Base-by-base conservation (phyloP, 2,329 filamentous ascomycete genomes). In the Phialophora verrucosa region DNA sequence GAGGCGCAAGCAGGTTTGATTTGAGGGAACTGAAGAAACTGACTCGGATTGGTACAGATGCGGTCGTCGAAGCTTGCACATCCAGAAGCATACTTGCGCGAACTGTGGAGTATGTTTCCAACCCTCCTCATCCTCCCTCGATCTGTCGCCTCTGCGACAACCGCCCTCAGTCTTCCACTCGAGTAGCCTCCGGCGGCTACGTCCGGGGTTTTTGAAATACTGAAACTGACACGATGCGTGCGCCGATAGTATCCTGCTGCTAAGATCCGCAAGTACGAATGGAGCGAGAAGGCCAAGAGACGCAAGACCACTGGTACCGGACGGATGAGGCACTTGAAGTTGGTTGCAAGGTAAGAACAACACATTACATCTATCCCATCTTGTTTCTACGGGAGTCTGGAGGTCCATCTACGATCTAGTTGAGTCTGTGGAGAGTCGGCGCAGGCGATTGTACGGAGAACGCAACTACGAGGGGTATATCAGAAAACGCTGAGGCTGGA, bases 221-320 rank as follows among this genome's bases (percentile, higher is more conserved):
- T n/a, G 3, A 10, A 31, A 65, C 61, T 69, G 50, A 69, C 68
- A 25, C 31, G 25, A 29, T 61, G 14, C 58, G 35, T 61, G 14
- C 58, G 35, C 31, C n/a, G 27, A 56, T 63, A 70, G 68, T 99
- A 97, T 86, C 95, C 95, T 81, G 86, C 93, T 81, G 95, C 95
- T 83, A 97, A 96, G 90, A 93, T 87, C 83, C 90, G 95, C 83
- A 96, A 97, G 90, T 99, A 90, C 90, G 97, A 99, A 91, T 99
- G 95, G 95, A 89, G 91, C 83, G 94, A 98, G 89, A 99, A 99
- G 91, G 94, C 93, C 78, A 98, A 98, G 92, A 88, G 95, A 84
- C 96, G 95, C 91, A 98, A 97, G 93, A 97, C 94, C 80, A 94
- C 91, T 81, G 95, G 95, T 78, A 94, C 92, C 80, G 95, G 95